phyloP scores from a whole-genome alignment of 1,139 yeast species.

The Hemisphaericaspora lyxosophila region DNA sequence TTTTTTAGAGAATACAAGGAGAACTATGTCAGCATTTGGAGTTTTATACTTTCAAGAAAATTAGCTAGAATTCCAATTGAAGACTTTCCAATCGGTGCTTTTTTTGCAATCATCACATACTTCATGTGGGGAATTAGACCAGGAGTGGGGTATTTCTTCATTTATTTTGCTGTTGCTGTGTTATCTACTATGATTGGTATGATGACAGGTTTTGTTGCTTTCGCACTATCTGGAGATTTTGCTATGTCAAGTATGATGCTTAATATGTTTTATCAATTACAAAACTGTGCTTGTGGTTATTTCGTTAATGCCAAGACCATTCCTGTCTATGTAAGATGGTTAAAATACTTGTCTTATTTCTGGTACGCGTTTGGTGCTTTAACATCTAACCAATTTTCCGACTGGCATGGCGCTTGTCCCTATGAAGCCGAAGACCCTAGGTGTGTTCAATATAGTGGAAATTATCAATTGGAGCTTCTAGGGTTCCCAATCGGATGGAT shows the following conservation, averaged over 20 bases:
- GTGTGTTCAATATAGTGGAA: slow-evolving; percentile 52
- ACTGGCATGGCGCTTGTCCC: slow-evolving; percentile 59
- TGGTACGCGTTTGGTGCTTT: slow-evolving; percentile 80
- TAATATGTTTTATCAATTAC: slow-evolving; percentile 66
- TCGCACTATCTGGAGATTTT: slow-evolving; percentile 63
- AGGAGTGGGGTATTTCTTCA: slow-evolving; percentile 42
- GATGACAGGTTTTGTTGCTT: slow-evolving; percentile 51
- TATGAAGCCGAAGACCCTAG: slow-evolving; percentile 25
- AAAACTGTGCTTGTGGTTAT: slow-evolving; percentile 79
- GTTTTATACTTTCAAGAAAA: slow-evolving; percentile 64
- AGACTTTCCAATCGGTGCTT: slow-evolving; percentile 59
- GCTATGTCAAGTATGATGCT: slow-evolving; percentile 62
- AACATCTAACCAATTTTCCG: slow-evolving; percentile 62
- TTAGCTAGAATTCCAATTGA: slow-evolving; percentile 61
- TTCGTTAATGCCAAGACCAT: slow-evolving; percentile 70
- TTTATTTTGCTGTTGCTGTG: slow-evolving; percentile 56
- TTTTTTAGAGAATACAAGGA: slow-evolving; percentile 72
- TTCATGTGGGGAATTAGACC: slow-evolving; percentile 69
- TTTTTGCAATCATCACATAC: slow-evolving; percentile 58
- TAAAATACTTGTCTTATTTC: slow-evolving; percentile 68
- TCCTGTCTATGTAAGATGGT: slow-evolving; percentile 89
- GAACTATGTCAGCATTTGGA: slow-evolving; percentile 56
- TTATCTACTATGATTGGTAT: slow-evolving; percentile 54
- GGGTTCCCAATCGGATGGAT: slow-evolving; percentile 70
- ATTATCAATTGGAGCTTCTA: slow-evolving; percentile 50